Conservation (phyloP, 345 rosid species). For the Combretum micranthum region DNA sequence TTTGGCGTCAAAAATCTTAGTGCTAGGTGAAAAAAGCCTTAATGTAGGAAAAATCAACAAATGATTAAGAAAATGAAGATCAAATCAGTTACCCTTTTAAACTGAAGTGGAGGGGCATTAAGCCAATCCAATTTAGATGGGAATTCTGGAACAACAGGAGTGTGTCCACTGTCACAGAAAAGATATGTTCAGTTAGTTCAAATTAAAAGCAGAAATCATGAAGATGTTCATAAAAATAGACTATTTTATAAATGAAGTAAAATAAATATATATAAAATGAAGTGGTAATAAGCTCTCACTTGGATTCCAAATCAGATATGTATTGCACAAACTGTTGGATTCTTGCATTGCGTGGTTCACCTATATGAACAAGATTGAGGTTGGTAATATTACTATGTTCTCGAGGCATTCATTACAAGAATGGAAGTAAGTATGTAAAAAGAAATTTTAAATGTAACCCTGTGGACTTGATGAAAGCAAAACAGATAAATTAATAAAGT, state of each 20-base stretch:
- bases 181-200: no score
- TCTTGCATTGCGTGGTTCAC: slow-evolving; percentile 37
- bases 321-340: slow-evolving; percentile 66
- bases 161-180: slow-evolving; percentile 38
- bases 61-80: slow-evolving; percentile 1
- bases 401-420: not conserved
- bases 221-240: not conserved
- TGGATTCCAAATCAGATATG: slow-evolving; percentile 67
- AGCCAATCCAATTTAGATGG: slow-evolving; percentile 88
- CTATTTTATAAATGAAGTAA: not conserved
- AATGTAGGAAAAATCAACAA: not conserved
- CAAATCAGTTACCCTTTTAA: slow-evolving; percentile 48
- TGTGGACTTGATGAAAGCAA: no score
- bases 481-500: not conserved
- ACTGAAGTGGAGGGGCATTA: slow-evolving; percentile 82
- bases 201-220: not conserved
- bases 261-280: slow-evolving; percentile 4
- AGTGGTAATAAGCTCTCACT: slow-evolving; percentile 27
- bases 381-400: not conserved
- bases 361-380: slow-evolving; percentile 24
- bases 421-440: not conserved
- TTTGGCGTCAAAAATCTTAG: not conserved
- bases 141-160: slow-evolving; percentile 74
- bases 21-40: not conserved
- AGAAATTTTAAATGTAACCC: no score